Base-by-base conservation (phyloP, 139 green algal species). In the Chlorella vulgaris region DNA sequence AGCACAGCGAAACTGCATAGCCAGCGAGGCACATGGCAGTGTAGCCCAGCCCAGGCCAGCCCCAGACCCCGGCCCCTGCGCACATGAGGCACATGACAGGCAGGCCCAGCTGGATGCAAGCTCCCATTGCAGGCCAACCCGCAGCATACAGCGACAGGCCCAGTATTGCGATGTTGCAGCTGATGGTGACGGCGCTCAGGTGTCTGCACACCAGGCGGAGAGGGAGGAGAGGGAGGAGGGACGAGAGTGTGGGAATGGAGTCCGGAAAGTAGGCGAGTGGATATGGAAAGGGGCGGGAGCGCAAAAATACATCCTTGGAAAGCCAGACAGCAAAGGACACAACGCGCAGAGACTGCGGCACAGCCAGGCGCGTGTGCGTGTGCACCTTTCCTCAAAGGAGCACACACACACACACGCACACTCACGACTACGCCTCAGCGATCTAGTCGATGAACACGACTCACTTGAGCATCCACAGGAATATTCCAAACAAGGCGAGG, bases 21-120 rank as follows among this genome's bases (percentile, higher is more conserved):
- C n/a, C n/a, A n/a, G n/a, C n/a, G n/a, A n/a, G n/a, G n/a, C n/a
- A n/a, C n/a, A n/a, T n/a, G n/a, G n/a, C n/a, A n/a, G n/a, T n/a
- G n/a, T n/a, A n/a, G n/a, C n/a, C n/a, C n/a, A n/a, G n/a, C n/a
- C n/a, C n/a, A n/a, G n/a, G n/a, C n/a, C n/a, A n/a, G n/a, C n/a
- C n/a, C 18, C 55, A 65, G 55, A 5, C 55, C 18, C 55, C 18
- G 22, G 55, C 18, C 18, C 18, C 15, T 21, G 28, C 22, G n/a
- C 55, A 31, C 18, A 93, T 83, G 26, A 87, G 50, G 0, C 76
- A 58, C 31, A 94, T 89, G 62, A 81, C 70, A 3, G 87, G 71
- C 6, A 93, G 50, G 62, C 91, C 91, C 76, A 92, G 84, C 83
- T 94, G 85, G n/a, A 88, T 50, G 83, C 90, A 94, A 36, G 21